A percentile compares a stretch with the other conserved stretches of the same genome.
These are phyloP conservation scores for Lactarius pseudohatsudake DNA, from an alignment of 768 basidiomycete genomes.

Conservation along the genomic window DNA sequence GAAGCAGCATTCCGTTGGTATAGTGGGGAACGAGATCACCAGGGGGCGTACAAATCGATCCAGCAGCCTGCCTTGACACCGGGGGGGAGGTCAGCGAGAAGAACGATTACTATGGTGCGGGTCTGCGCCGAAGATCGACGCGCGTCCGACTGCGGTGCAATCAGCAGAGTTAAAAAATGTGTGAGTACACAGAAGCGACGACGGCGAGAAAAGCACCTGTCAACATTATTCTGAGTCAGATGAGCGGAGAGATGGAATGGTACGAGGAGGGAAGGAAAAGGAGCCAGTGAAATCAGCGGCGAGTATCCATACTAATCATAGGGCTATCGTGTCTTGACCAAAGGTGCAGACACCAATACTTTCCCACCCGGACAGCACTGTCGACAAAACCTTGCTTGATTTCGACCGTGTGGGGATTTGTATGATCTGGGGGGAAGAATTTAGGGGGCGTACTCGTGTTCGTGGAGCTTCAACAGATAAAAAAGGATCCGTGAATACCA, in stretches of 20 bases:
- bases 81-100: constrained; percentile 1
- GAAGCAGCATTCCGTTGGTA: not conserved
- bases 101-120: not conserved
- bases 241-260: not conserved
- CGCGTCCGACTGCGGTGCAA: not conserved
- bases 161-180: not conserved
- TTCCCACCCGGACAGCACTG: no score
- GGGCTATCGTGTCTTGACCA: no score
- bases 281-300: no score
- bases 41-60: not conserved
- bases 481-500: no score
- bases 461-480: no score
- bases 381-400: no score
- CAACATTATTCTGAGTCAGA: not conserved
- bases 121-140: not conserved
- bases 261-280: not conserved
- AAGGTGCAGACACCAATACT: no score
- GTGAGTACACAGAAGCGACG: not conserved
- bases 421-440: no score
- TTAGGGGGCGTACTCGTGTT: no score
- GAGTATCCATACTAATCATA: not conserved
- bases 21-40: no score
- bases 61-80: constrained; percentile 13
- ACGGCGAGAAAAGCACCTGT: not conserved
- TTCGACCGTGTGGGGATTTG: no score